These are phyloP conservation scores for Wickerhamomyces tratensis DNA, from an alignment of 805 yeast species.

Conservation along the genomic window DNA sequence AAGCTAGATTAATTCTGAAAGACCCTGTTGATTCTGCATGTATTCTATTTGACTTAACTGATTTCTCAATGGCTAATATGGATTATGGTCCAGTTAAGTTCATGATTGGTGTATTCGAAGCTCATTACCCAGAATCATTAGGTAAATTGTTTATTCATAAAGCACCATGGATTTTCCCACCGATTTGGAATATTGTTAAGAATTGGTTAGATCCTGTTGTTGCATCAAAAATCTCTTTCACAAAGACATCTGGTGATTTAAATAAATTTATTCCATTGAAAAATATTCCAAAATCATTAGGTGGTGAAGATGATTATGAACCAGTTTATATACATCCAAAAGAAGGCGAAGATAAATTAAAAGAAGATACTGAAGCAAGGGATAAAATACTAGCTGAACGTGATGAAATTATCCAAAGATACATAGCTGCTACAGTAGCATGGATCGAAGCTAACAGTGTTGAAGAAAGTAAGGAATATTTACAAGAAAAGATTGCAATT, in stretches of 20 bases:
- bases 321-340: slow-evolving; percentile 55
- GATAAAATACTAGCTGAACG: slow-evolving; percentile 41
- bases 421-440: slow-evolving; percentile 54
- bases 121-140: slow-evolving; percentile 91
- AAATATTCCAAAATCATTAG: slow-evolving; percentile 60
- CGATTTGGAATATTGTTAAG: slow-evolving; percentile 89
- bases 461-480: slow-evolving; percentile 36
- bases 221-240: slow-evolving; percentile 81
- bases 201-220: slow-evolving; percentile 97
- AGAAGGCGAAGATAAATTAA: slow-evolving; percentile 41
- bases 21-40: slow-evolving; percentile 77
- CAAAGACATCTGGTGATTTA: slow-evolving; percentile 62
- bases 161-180: slow-evolving; percentile 95
- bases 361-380: slow-evolving; percentile 35
- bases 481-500: slow-evolving; percentile 43
- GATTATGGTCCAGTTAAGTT: slow-evolving; percentile 89
- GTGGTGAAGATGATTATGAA: slow-evolving; percentile 58
- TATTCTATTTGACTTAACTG: slow-evolving; percentile 77
- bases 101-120: slow-evolving; percentile 83
- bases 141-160: slow-evolving; percentile 80
- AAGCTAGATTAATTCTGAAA: slow-evolving; percentile 62
- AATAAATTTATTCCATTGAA: slow-evolving; percentile 47
- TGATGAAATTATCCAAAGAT: slow-evolving; percentile 37
- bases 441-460: slow-evolving; percentile 68
- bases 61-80: slow-evolving; percentile 84